These are phyloP conservation scores for Elaeis guineensis DNA, from an alignment of 176 grass and related monocot species.

Conservation along the genomic window DNA sequence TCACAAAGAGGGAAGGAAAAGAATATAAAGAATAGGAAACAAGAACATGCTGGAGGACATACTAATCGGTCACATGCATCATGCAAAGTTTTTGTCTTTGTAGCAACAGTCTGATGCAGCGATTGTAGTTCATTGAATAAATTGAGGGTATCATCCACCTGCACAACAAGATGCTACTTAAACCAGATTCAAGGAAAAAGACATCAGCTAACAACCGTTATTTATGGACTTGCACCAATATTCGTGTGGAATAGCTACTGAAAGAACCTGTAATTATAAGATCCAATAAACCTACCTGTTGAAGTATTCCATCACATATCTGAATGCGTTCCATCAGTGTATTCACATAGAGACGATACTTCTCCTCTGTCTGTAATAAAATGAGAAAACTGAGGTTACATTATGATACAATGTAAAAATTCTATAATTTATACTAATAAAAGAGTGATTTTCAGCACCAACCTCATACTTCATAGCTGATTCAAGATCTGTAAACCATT, in stretches of 20 bases:
- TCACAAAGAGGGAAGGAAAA: background rate
- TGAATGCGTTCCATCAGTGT: slow-evolving; percentile 65
- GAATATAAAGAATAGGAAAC: background rate
- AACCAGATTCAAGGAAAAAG: background rate
- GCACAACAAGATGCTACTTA: slow-evolving; percentile 18
- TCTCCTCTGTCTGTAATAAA: slow-evolving; percentile 79
- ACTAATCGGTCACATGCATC: slow-evolving; percentile 96
- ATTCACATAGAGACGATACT: slow-evolving; percentile 89
- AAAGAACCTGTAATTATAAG: background rate
- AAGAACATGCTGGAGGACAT: slow-evolving; percentile 4
- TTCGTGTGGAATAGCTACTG: too few species aligned
- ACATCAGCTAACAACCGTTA: background rate
- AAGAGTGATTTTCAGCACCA: slow-evolving; percentile 26
- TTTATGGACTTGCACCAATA: too few species aligned
- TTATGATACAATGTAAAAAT: background rate
- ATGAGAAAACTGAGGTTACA: slow-evolving; percentile 15
- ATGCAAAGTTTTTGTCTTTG: slow-evolving; percentile 90
- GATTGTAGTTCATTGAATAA: slow-evolving; percentile 90
- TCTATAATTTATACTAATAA: slow-evolving; percentile 1
- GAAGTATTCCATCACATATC: slow-evolving; percentile 85
- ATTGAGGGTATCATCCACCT: slow-evolving; percentile 89
- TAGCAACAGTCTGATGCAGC: slow-evolving; percentile 76
- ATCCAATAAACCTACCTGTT: slow-evolving; percentile 50
- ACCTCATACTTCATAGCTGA: slow-evolving; percentile 98
- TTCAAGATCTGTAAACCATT: slow-evolving; percentile 93